Conservation (phyloP, 208 protist genomes). For the Wallacemonas sp. region DNA sequence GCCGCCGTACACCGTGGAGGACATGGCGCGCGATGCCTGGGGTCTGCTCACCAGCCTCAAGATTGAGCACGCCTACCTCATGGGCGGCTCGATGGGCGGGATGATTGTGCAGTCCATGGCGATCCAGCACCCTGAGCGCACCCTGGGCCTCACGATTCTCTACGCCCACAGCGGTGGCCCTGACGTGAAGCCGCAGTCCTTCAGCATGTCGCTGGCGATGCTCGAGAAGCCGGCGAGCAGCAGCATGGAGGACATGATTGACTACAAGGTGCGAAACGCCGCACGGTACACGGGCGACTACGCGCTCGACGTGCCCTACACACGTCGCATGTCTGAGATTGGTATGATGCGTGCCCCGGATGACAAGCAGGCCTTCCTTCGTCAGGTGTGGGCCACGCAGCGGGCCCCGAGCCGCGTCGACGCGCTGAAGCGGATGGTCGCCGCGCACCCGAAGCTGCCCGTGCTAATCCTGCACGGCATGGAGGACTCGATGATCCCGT, state of each 20-base stretch:
- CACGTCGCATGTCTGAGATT: constrained; percentile 7
- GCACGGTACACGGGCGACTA: constrained; percentile 40
- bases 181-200: constrained; percentile 38
- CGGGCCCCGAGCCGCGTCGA: constrained; percentile 45
- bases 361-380: constrained; percentile 35
- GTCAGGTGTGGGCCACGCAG: constrained; percentile 66
- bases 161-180: constrained; percentile 55
- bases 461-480: constrained; percentile 61
- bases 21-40: constrained; percentile 68
- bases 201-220: constrained; percentile 35
- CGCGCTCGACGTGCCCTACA: constrained; percentile 28
- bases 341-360: constrained; percentile 33
- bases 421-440: constrained; percentile 29
- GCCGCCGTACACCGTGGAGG: constrained; percentile 66
- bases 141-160: constrained; percentile 50
- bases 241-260: constrained; percentile 31
- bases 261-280: constrained; percentile 41
- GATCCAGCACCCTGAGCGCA: constrained; percentile 42
- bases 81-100: constrained; percentile 71
- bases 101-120: constrained; percentile 84
- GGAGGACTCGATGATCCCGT: constrained; percentile 53
- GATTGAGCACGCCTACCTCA: constrained; percentile 56
- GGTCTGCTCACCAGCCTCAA: constrained; percentile 50
- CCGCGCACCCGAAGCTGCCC: constrained; percentile 18
- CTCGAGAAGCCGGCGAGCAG: constrained; percentile 42